Base-by-base conservation (phyloP, 805 yeast species). In the Myxozyma udenii region DNA sequence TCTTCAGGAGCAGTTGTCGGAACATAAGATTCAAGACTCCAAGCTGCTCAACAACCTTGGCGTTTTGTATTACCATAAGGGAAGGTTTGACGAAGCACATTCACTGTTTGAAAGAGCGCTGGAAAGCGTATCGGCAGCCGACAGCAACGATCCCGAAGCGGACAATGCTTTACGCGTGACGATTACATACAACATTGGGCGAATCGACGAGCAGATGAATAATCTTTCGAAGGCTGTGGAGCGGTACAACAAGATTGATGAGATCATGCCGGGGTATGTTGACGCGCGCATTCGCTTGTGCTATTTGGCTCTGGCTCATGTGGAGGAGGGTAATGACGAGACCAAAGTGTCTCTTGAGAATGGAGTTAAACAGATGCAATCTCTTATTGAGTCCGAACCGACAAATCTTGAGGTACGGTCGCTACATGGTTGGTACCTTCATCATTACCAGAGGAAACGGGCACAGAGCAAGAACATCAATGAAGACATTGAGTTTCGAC, bases 351-450 rank as follows among this genome's bases (percentile, higher is more conserved):
- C 42, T 4, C 57, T 61, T 23, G 51, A 60, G 16, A 66, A 63
- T 21, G 72, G 83, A 5, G 79, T 76, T 43, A 50, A 46, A 1
- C 65, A 74, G 3, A 83, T 87, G 53, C 74, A 78, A 38, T 63
- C 71, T 2, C 70, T 93, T 3, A 68, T 91, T 45, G 68, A 71
- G 2, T 68, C 74, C 12, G 74, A 79, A 54, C 76, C 80, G 1
- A 78, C 80, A 7, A 79, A 87, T 63, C 70, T 88, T 54, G 96
- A 90, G 66, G 82, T 87, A 1, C 81, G 98, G 56, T 85, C 98
- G 0, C 85, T 93, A 61, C 87, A 85, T 66, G 93, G 95, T 28
- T 93, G 98, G 97, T 87, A 80, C 64, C 72, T 89, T 60, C 77
- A 78, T 53, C 62, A 71, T 24, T 60, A 61, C 24, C 63, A 66